Base-by-base conservation (phyloP, 805 yeast species). In the Helenozyma baotianmanensis region DNA sequence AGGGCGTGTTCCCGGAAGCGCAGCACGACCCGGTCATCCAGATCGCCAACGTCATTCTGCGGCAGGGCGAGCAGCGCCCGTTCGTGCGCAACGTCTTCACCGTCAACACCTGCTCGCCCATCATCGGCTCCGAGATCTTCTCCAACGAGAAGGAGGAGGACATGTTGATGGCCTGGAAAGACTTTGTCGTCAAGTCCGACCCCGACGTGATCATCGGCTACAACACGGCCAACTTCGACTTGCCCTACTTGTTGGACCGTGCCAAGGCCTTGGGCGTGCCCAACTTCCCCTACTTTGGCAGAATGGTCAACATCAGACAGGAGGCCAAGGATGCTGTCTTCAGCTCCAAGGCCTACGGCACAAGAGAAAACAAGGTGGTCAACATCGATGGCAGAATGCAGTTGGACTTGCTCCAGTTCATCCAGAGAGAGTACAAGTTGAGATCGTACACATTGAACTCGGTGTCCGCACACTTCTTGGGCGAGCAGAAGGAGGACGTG, bases 151-250 rank as follows among this genome's bases (percentile, higher is more conserved):
- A 73, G 11, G 98, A 92, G 57, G 72, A 70, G 18, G 94, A 86
- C 19, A 81, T 92, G 95, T 62, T 92, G 33, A 60, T 72, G 64
- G 74, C 71, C 26, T 92, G 99, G 99, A 74, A 76, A 43, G 84
- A 88, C 22, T 94, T 94, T 51, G 74, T 92, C 9, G 80, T 78
- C 4, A 74, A 78, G 39, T 82, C 78, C 6, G 99, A 92, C 58
- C 95, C 99, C 0, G 99, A 92, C 62, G 94, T 92, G 30, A 82
- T 92, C 25, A 92, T 94, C 48, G 99, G 99, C 30, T 92, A 92
- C 61, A 92, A 92, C 58, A 87, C 86, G 4, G 76, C 95, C 22
- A 94, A 94, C 54, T 92, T 92, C 56, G 99, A 92, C 70, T 70
- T 92, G 34, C 99, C 99, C 0, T 92, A 92, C 53, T 64, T 92